Conservation (phyloP, 2,329 filamentous ascomycete species). For the Aspergillus fumigatiaffinis region DNA sequence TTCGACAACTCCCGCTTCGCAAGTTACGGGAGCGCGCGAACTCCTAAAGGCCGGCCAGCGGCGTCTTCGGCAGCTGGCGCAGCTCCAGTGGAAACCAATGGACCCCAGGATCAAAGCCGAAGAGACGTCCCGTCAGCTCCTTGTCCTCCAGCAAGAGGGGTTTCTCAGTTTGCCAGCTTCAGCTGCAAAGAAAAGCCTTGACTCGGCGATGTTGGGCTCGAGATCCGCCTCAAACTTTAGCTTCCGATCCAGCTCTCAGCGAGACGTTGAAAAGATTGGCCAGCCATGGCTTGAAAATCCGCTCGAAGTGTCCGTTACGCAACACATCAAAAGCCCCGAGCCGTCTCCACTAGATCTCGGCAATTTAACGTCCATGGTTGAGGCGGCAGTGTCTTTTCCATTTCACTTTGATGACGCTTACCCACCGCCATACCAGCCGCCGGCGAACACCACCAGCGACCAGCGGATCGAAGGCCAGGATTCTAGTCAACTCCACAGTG, state of each 20-base stretch:
- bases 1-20: conserved; percentile 15
- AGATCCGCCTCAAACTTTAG: conserved; percentile 12
- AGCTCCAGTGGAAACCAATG: conserved; percentile 26
- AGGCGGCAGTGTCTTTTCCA: conserved; percentile 28
- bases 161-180: conserved; percentile 20
- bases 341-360: conserved; percentile 29
- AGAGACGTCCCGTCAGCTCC: conserved; percentile 25
- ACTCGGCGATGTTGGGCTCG: conserved; percentile 14
- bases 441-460: neutral
- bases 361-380: conserved; percentile 32
- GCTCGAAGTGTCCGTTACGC: conserved; percentile 13
- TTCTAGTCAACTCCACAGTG: neutral
- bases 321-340: conserved; percentile 14
- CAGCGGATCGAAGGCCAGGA: neutral
- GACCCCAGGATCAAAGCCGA: conserved; percentile 21
- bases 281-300: conserved; percentile 34
- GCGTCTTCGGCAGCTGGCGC: conserved; percentile 32
- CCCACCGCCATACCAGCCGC: conserved; percentile 18
- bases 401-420: conserved; percentile 18
- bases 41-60: conserved; percentile 31
- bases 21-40: conserved; percentile 24
- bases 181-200: conserved; percentile 17
- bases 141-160: conserved; percentile 29
- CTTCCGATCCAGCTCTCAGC: conserved; percentile 27
- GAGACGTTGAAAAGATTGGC: conserved; percentile 36